A percentile compares a stretch with the other conserved stretches of the same genome.
Conservation (phyloP, 805 yeast species). For the Starmerella geochares region DNA sequence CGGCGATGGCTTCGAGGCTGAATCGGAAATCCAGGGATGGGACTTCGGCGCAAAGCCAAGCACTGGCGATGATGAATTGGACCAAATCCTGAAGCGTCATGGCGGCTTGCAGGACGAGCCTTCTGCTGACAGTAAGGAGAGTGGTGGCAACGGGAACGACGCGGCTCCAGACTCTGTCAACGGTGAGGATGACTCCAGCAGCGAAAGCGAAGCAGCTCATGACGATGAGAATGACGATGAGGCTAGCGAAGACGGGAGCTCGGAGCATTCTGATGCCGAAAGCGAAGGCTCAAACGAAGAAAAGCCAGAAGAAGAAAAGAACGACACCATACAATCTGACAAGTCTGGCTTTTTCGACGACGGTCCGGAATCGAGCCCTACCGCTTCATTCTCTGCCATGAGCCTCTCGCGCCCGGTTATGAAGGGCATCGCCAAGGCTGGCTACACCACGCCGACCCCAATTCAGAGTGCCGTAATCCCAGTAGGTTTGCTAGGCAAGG, state of each 20-base stretch:
- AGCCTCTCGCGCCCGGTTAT: slow-evolving; percentile 83
- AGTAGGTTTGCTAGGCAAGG: slow-evolving; percentile 84
- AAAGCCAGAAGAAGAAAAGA: slow-evolving; percentile 25
- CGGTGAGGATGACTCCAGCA: slow-evolving; percentile 33
- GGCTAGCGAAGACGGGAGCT: slow-evolving; percentile 28
- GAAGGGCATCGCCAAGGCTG: slow-evolving; percentile 69
- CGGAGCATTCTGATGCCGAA: slow-evolving; percentile 24
- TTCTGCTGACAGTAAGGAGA: slow-evolving; percentile 37
- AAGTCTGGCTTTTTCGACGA: slow-evolving; percentile 32
- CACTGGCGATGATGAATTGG: slow-evolving; percentile 58
- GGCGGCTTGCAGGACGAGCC: slow-evolving; percentile 56
- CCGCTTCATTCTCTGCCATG: slow-evolving; percentile 61
- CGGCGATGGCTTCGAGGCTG: slow-evolving; percentile 42
- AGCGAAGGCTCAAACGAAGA: slow-evolving; percentile 26
- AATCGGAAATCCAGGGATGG: slow-evolving; percentile 17
- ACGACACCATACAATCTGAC: slow-evolving; percentile 29
- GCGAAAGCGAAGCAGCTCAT: slow-evolving; percentile 19
- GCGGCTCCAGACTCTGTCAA: background rate
- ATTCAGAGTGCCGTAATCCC: slow-evolving; percentile 92
- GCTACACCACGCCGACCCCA: slow-evolving; percentile 83
- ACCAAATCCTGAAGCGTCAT: slow-evolving; percentile 73
- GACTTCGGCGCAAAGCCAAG: slow-evolving; percentile 62
- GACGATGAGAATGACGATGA: slow-evolving; percentile 31
- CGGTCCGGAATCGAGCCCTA: slow-evolving; percentile 34
- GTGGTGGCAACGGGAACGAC: slow-evolving; percentile 35